Conservation (phyloP, 441 rosid genomes). For the Sinapis alba region DNA sequence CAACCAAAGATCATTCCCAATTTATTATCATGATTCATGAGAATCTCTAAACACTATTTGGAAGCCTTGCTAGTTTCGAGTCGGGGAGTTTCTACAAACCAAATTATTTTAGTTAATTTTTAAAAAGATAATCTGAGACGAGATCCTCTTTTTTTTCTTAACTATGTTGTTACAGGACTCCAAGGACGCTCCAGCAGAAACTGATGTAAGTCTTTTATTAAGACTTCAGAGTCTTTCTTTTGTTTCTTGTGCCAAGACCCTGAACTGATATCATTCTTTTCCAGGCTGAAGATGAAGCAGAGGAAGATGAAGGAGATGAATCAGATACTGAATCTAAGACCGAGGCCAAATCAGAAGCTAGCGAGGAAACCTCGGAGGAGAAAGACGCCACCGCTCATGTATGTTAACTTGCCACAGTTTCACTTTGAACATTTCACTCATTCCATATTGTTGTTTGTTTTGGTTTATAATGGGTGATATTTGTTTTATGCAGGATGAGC, state of each 20-base stretch:
- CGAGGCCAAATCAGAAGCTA: slow-evolving; percentile 41
- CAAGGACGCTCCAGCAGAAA: slow-evolving; percentile 65
- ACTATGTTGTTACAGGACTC: too few species aligned
- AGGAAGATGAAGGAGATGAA: slow-evolving; percentile 52
- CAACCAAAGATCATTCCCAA: too few species aligned
- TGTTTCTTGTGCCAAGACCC: background rate
- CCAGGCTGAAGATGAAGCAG: slow-evolving; percentile 70
- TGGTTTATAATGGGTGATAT: background rate
- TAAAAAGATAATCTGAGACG: too few species aligned
- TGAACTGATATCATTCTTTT: background rate
- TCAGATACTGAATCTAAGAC: slow-evolving; percentile 47
- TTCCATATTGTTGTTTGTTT: background rate
- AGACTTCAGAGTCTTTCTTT: background rate
- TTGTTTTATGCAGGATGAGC: slow-evolving; percentile 36
- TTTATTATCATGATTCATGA: too few species aligned
- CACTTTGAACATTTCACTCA: background rate
- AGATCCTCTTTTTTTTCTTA: too few species aligned
- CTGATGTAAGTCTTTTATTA: slow-evolving; percentile 60
- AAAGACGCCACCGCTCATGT: slow-evolving; percentile 56
- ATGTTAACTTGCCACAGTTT: slow-evolving; percentile 26
- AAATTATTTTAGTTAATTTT: too few species aligned
- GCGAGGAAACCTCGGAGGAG: slow-evolving; percentile 34
- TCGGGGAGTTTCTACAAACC: too few species aligned
- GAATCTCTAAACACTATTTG: too few species aligned
- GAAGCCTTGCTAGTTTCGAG: too few species aligned